Evolutionary conservation across 306 rosid genomes (phyloP).

Genomic region (Sechiopsis laciniata): DNA sequence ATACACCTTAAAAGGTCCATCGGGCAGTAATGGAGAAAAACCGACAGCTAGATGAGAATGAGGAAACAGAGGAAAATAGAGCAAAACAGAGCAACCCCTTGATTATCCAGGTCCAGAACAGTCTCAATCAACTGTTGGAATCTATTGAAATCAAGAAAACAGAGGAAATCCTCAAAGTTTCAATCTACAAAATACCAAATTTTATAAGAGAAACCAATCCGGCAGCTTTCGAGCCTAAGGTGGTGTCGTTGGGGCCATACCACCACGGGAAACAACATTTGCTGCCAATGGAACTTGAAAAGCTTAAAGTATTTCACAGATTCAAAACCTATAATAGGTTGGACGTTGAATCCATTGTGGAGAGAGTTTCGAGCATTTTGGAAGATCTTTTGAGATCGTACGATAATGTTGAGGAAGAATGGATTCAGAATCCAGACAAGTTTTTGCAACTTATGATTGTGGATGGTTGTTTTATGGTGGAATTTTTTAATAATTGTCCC

Average conservation of each 20-base stretch:
- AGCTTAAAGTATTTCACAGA: conserved; percentile 36
- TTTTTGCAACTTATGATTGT: conserved; percentile 41
- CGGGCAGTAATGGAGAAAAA: background rate
- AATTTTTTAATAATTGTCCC: conserved; percentile 18
- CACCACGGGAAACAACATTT: background rate
- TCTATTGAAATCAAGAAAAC: background rate
- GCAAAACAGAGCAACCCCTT: too few relatives aligned
- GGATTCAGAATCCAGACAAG: background rate
- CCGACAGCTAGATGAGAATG: background rate
- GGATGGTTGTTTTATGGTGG: conserved; percentile 58
- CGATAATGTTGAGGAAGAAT: conserved; percentile 28
- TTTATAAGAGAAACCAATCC: conserved; percentile 15
- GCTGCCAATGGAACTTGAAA: conserved; percentile 39
- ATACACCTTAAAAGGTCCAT: too few relatives aligned
- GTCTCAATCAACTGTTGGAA: background rate
- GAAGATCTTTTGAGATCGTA: conserved; percentile 33
- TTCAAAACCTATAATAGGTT: conserved; percentile 28
- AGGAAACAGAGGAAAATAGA: background rate
- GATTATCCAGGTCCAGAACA: background rate
- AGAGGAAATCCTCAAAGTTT: background rate
- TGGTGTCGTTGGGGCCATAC: too few relatives aligned
- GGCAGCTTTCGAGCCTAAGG: conserved; percentile 37
- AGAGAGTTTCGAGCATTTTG: conserved; percentile 22
- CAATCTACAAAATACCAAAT: conserved; percentile 40
- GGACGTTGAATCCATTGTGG: conserved; percentile 20